phyloP scores from a whole-genome alignment of 148 eudicot species.

The Heliosperma pusillum region DNA sequence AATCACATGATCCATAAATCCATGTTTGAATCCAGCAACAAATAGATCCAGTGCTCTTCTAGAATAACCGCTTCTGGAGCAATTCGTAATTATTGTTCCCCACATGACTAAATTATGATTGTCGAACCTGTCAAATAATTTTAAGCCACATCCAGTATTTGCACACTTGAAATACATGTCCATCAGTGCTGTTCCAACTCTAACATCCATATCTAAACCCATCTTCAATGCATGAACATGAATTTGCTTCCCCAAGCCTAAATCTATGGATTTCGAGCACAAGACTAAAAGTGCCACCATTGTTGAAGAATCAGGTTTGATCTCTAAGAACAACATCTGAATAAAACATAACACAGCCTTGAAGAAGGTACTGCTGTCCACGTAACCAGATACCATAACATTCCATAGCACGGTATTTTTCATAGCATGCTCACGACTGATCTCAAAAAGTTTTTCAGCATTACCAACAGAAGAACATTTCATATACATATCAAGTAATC shows the following conservation, averaged over 20 bases:
- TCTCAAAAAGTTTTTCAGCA: slow-evolving; percentile 25
- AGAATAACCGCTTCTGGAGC: slow-evolving; percentile 27
- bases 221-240: slow-evolving; percentile 24
- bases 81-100: slow-evolving; percentile 37
- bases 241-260: slow-evolving; percentile 32
- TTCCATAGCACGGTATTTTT: slow-evolving; percentile 31
- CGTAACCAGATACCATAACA: slow-evolving; percentile 34
- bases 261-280: slow-evolving; percentile 26
- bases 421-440: slow-evolving; percentile 7
- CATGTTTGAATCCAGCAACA: slow-evolving; percentile 20
- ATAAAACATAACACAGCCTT: slow-evolving; percentile 20
- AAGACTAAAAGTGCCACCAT: slow-evolving; percentile 29
- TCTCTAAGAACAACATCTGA: slow-evolving; percentile 21
- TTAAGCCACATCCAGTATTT: slow-evolving; percentile 17
- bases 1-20: slow-evolving; percentile 24
- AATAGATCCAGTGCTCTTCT: slow-evolving; percentile 30
- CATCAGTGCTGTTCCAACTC: slow-evolving; percentile 32
- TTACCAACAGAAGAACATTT: slow-evolving; percentile 18
- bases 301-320: slow-evolving; percentile 29
- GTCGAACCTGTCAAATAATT: slow-evolving; percentile 23
- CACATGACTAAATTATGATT: slow-evolving; percentile 30
- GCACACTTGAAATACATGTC: slow-evolving; percentile 37
- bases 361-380: slow-evolving; percentile 18
- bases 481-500: slow-evolving; percentile 34
- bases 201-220: slow-evolving; percentile 32